These are phyloP conservation scores for Coccomyxa sp. DNA, from an alignment of 139 green algal genomes.

Conservation along the genomic window DNA sequence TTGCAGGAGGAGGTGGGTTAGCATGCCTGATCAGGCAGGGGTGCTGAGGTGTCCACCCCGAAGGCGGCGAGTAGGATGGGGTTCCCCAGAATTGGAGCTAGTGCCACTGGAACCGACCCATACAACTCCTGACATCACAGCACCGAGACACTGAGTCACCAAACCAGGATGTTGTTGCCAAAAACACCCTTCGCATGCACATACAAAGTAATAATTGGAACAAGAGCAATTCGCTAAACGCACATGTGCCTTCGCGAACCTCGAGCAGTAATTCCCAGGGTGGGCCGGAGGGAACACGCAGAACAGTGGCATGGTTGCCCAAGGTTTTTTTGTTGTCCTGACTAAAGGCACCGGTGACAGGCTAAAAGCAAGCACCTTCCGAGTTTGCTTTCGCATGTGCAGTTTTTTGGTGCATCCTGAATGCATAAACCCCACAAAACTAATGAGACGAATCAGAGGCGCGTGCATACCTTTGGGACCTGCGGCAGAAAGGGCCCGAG, in stretches of 20 bases:
- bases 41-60: conserved; percentile 20
- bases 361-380: neutral
- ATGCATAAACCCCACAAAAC: neutral
- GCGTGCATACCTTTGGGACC: conserved; percentile 26
- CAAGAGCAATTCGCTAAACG: neutral
- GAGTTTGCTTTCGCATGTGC: too few relatives aligned
- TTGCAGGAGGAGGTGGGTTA: neutral
- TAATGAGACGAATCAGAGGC: neutral
- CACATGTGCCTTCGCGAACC: too few relatives aligned
- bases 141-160: neutral
- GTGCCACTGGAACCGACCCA: conserved; percentile 59
- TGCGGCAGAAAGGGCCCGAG: conserved; percentile 62
- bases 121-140: conserved; percentile 49
- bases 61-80: conserved; percentile 61
- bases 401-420: too few relatives aligned
- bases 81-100: conserved; percentile 79
- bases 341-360: neutral
- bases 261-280: too few relatives aligned
- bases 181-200: neutral
- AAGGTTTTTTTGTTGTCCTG: too few relatives aligned
- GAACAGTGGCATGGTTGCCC: too few relatives aligned
- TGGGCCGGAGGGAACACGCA: too few relatives aligned
- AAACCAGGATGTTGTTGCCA: neutral
- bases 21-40: conserved; percentile 10
- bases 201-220: neutral